These are phyloP conservation scores for Exophiala dermatitidis DNA, from an alignment of 2,329 filamentous ascomycete genomes.

Conservation along the genomic window DNA sequence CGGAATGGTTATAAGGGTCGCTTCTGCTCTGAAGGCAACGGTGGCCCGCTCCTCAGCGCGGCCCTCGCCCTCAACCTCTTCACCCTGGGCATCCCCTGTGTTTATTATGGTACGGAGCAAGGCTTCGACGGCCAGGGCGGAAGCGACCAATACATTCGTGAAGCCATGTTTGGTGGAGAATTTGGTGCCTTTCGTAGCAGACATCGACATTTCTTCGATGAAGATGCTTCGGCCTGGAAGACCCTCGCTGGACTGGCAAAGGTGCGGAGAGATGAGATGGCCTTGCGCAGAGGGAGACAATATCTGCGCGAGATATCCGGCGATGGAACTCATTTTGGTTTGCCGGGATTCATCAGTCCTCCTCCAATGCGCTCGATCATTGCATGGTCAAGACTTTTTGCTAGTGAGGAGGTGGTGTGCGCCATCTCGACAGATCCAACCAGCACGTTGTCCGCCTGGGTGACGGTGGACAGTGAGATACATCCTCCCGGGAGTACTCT, in stretches of 20 bases:
- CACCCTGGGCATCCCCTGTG: constrained; percentile 12
- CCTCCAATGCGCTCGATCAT: constrained; percentile 6
- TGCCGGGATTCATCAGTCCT: constrained; percentile 1
- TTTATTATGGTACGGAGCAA: constrained; percentile 16
- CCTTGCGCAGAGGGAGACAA: constrained; percentile 11
- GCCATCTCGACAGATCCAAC: constrained; percentile 9
- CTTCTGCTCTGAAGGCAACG: constrained; percentile 8
- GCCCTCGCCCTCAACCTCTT: constrained; percentile 11
- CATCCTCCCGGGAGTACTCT: constrained; percentile 2
- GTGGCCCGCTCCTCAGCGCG: constrained; percentile 2
- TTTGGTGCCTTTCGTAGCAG: constrained; percentile 15
- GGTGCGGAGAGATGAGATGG: constrained; percentile 8
- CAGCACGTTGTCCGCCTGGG: constrained; percentile 2
- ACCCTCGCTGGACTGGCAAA: constrained; percentile 1
- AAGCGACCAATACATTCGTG: constrained; percentile 10
- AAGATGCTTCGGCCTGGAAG: constrained; percentile 3
- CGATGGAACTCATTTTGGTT: constrained; percentile 10
- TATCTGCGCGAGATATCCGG: constrained; percentile 14
- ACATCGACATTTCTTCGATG: constrained; percentile 13
- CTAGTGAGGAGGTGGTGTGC: constrained; percentile 10
- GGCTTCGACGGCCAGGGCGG: constrained; percentile 9
- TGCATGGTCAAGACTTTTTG: constrained; percentile 13
- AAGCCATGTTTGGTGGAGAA: constrained; percentile 14
- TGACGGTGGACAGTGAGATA: constrained; percentile 8
- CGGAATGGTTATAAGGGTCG: constrained; percentile 6